Evolutionary conservation across 768 basidiomycete genomes (phyloP), one percentile per base, ranked within the genome.

Genomic region (Kondoa malvinella): DNA sequence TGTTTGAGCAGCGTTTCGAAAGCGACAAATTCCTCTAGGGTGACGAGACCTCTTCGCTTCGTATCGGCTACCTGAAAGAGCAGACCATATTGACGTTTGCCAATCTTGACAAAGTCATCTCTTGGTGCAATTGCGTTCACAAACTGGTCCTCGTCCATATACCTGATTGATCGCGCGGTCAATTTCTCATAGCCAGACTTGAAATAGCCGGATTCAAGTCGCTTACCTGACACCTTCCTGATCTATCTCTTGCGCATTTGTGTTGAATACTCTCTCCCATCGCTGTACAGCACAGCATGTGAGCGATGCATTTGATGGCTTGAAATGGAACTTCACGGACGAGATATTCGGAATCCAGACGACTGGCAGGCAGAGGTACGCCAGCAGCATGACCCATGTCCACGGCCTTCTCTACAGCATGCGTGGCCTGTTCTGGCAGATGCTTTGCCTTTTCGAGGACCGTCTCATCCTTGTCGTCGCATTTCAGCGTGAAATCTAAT

Each of bases 1-100:
- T 88, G 82, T 80, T 96, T 91, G 74, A 94, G 79, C 71, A 89
- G 79, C 21, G 91, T 92, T 80, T 97, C 87, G 76, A 99, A 99
- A 70, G 94, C 86, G 3, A 85, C 86, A 73, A 95, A 99, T 77
- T 99, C 95, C 74, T 95, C 91, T 87, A 90, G 96, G 64, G 87
- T 87, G 66, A 94, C 82, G 29, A 87, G 79, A 40, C 86, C 89
- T 71, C 85, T 83, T 75, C 83, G 83, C 57, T 83, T 83, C 57
- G 83, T 80, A 79, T 92, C 91, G 61, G 90, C 90, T 68, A 92
- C 88, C 67, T 85, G 85, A 79, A 92, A 94, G 70, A 94, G 82
- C 68, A 92, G 86, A 50, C 84, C 86, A 75, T 89, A 97, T 75
- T 95, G 92, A 4, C 86, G 83, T 26, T 88, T 86, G 34, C 85